Evolutionary conservation across 2,329 filamentous ascomycete genomes (phyloP).

Genomic region (Microcyclosporella mali): DNA sequence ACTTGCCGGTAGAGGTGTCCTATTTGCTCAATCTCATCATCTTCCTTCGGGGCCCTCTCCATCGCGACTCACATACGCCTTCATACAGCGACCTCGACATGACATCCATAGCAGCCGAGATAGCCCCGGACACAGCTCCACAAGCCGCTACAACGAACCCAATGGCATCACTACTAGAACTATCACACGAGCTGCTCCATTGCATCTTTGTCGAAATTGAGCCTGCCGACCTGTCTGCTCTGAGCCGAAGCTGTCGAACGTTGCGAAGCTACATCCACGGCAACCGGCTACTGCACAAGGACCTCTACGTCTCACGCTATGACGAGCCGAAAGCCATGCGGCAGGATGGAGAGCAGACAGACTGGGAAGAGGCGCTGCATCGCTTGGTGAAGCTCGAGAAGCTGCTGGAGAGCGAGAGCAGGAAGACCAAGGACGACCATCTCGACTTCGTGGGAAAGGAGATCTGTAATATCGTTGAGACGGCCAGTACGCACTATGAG

Average conservation of each 20-base stretch:
- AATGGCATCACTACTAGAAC: constrained; percentile 37
- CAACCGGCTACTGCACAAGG: constrained; percentile 56
- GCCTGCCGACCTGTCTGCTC: constrained; percentile 49
- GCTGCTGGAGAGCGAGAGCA: constrained; percentile 39
- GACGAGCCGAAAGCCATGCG: constrained; percentile 19
- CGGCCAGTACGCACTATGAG: constrained; percentile 25
- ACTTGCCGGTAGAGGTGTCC: no score
- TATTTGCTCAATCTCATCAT: no score
- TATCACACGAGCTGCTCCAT: constrained; percentile 60
- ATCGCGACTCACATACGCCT: no score
- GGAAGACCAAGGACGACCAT: constrained; percentile 38
- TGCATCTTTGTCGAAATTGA: constrained; percentile 53
- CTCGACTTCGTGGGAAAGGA: constrained; percentile 22
- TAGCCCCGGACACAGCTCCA: no score
- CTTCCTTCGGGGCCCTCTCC: no score
- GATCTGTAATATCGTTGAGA: constrained; percentile 22
- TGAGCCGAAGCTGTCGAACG: constrained; percentile 48
- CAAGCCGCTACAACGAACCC: neutral
- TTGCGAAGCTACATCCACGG: constrained; percentile 51
- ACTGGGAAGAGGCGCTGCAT: constrained; percentile 35
- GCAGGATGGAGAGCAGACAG: constrained; percentile 17
- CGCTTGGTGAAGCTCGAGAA: constrained; percentile 37
- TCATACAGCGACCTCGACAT: no score
- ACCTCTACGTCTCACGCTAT: constrained; percentile 51
- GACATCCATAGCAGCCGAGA: no score